A percentile compares a stretch with the other conserved stretches of the same genome.
phyloP scores from a whole-genome alignment of 495 filamentous ascomycete species.

The Acidiella bohemica region DNA sequence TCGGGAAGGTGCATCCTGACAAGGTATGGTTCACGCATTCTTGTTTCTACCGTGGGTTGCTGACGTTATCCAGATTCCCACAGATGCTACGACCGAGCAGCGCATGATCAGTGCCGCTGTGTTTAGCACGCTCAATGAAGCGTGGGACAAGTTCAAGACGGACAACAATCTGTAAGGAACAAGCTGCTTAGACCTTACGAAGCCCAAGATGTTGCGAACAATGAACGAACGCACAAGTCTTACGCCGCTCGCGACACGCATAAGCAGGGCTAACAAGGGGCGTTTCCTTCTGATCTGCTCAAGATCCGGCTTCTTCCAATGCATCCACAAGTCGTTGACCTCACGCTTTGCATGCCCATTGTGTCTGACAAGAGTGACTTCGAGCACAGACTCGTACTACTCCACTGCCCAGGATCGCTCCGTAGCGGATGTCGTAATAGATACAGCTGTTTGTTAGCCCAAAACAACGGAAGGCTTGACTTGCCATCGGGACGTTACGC shows the following conservation, averaged over 20 bases:
- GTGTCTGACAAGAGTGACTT: too few relatives aligned
- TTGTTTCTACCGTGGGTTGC: neutral
- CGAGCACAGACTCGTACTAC: too few relatives aligned
- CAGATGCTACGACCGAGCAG: slow-evolving; percentile 83
- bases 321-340: too few relatives aligned
- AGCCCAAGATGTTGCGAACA: neutral
- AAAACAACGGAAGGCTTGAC: too few relatives aligned
- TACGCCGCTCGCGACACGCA: neutral
- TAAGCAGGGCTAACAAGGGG: neutral
- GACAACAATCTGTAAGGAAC: slow-evolving; percentile 84
- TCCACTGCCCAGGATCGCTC: too few relatives aligned
- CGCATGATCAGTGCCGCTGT: slow-evolving; percentile 83
- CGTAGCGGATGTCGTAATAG: too few relatives aligned
- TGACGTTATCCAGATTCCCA: slow-evolving; percentile 51
- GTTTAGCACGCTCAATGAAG: slow-evolving; percentile 88
- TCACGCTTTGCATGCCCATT: too few relatives aligned
- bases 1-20: slow-evolving; percentile 95
- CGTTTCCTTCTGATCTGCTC: too few relatives aligned
- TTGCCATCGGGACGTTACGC: too few relatives aligned
- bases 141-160: slow-evolving; percentile 93
- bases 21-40: slow-evolving; percentile 51
- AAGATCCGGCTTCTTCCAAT: too few relatives aligned
- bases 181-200: slow-evolving; percentile 28
- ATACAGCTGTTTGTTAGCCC: too few relatives aligned
- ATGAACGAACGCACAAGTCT: neutral